A percentile compares a stretch with the other conserved stretches of the same genome.
phyloP scores from a whole-genome alignment of 2,329 filamentous ascomycete species.

The Trichoderma arundinaceum region DNA sequence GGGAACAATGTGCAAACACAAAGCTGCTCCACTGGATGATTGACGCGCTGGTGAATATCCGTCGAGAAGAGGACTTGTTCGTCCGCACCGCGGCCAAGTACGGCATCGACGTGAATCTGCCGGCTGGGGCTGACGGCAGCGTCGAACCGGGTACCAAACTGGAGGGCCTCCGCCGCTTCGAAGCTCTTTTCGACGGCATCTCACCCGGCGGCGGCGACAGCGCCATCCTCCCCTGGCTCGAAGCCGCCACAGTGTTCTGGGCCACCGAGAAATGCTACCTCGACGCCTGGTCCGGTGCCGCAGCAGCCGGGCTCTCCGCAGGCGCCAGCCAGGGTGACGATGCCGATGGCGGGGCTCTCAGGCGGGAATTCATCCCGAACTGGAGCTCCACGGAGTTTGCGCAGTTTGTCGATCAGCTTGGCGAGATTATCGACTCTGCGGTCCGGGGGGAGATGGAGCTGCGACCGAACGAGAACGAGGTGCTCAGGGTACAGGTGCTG shows the following conservation, averaged over 20 bases:
- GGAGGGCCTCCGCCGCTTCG: constrained; percentile 48
- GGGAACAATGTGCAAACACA: constrained; percentile 50
- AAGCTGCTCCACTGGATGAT: constrained; percentile 67
- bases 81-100: constrained; percentile 67
- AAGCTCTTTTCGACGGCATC: constrained; percentile 60
- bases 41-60: constrained; percentile 68
- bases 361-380: constrained; percentile 69
- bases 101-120: constrained; percentile 56
- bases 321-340: constrained; percentile 47
- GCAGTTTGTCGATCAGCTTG: constrained; percentile 62
- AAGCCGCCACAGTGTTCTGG: constrained; percentile 76
- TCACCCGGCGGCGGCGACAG: constrained; percentile 47
- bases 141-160: constrained; percentile 45
- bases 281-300: constrained; percentile 62
- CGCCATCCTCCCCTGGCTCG: constrained; percentile 57
- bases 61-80: constrained; percentile 71
- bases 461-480: constrained; percentile 44
- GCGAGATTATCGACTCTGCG: constrained; percentile 60
- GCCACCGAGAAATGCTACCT: constrained; percentile 73
- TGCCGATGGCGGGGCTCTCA: constrained; percentile 67
- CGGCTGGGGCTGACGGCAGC: constrained; percentile 34
- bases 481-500: constrained; percentile 42
- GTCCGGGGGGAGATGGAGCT: constrained; percentile 49
- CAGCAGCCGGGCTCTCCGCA: constrained; percentile 43
- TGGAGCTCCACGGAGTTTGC: constrained; percentile 69